Percentiles rank a stretch among this genome's conserved stretches.
Evolutionary conservation across 805 yeast genomes (phyloP).

Genomic region (Candida ortonii): DNA sequence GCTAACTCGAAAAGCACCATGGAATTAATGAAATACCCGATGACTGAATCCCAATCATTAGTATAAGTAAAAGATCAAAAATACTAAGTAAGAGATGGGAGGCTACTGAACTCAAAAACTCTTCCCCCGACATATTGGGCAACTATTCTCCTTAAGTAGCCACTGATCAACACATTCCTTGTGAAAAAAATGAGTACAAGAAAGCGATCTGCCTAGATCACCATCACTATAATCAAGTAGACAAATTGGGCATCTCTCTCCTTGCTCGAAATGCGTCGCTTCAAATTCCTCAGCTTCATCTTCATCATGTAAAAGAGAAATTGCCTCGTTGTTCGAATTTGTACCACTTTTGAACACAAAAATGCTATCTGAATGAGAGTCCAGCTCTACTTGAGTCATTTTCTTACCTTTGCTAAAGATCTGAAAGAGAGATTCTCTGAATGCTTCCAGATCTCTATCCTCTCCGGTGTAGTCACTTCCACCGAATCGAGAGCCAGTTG

Average conservation of each 20-base stretch:
- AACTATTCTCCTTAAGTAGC: conserved; percentile 50
- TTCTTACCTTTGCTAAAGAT: conserved; percentile 19
- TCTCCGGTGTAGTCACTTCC: conserved; percentile 2
- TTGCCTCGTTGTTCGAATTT: neutral
- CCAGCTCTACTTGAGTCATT: conserved; percentile 19
- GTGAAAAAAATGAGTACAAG: conserved; percentile 54
- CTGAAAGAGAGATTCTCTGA: conserved; percentile 23
- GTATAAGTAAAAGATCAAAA: no score
- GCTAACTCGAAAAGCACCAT: no score
- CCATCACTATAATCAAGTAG: conserved; percentile 44
- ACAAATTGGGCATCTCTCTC: conserved; percentile 52
- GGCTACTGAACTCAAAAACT: no score
- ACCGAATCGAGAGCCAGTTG: conserved; percentile 6
- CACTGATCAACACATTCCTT: conserved; percentile 56
- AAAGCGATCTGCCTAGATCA: conserved; percentile 46
- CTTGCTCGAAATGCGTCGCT: conserved; percentile 10
- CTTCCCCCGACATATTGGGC: conserved; percentile 54
- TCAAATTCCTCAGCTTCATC: no score
- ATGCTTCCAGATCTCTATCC: conserved; percentile 20
- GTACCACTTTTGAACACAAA: conserved; percentile 15
- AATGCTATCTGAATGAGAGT: conserved; percentile 15
- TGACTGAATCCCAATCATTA: no score
- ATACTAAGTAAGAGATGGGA: no score
- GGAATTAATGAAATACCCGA: no score
- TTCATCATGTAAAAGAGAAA: neutral